These are phyloP conservation scores for Coemansia sp. DNA, from an alignment of 192 early-diverging fungal species.

Conservation along the genomic window DNA sequence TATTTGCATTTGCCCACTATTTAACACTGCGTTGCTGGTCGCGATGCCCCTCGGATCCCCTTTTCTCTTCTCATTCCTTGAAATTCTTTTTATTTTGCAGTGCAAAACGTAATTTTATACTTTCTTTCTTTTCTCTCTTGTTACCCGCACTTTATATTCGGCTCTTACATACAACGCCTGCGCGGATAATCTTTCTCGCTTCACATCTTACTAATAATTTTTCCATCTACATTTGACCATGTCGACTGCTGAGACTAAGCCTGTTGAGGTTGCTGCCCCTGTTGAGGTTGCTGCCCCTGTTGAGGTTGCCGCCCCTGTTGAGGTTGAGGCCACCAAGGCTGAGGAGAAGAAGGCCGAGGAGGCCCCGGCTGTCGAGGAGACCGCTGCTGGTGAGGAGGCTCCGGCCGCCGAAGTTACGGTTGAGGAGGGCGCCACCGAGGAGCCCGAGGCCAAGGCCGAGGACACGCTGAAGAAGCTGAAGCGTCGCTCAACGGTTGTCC, in stretches of 20 bases:
- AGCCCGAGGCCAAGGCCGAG: slow-evolving; percentile 17
- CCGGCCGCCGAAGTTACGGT: slow-evolving; percentile 13
- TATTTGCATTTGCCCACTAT: slow-evolving; percentile 18
- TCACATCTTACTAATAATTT: slow-evolving; percentile 13
- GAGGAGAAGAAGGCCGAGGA: slow-evolving; percentile 10
- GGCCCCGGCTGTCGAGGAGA: slow-evolving; percentile 9
- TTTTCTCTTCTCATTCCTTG: slow-evolving; percentile 16
- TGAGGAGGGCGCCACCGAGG: slow-evolving; percentile 9
- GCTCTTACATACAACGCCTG: slow-evolving; percentile 2
- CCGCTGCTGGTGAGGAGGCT: slow-evolving; percentile 3
- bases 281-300: neutral
- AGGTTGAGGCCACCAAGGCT: neutral
- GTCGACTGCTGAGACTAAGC: slow-evolving; percentile 14
- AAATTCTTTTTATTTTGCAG: slow-evolving; percentile 36
- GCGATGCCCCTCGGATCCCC: slow-evolving; percentile 10
- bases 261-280: neutral
- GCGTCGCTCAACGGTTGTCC: slow-evolving; percentile 48
- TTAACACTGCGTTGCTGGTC: slow-evolving; percentile 19
- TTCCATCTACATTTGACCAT: slow-evolving; percentile 1
- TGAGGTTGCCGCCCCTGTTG: neutral
- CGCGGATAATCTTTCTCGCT: neutral
- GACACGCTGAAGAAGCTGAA: slow-evolving; percentile 41
- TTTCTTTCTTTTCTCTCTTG: slow-evolving; percentile 27
- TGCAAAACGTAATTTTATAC: slow-evolving; percentile 51
- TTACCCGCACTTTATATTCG: slow-evolving; percentile 24